Evolutionary conservation across 2,329 filamentous ascomycete genomes (phyloP).

Genomic region (Neoascochyta sp.): DNA sequence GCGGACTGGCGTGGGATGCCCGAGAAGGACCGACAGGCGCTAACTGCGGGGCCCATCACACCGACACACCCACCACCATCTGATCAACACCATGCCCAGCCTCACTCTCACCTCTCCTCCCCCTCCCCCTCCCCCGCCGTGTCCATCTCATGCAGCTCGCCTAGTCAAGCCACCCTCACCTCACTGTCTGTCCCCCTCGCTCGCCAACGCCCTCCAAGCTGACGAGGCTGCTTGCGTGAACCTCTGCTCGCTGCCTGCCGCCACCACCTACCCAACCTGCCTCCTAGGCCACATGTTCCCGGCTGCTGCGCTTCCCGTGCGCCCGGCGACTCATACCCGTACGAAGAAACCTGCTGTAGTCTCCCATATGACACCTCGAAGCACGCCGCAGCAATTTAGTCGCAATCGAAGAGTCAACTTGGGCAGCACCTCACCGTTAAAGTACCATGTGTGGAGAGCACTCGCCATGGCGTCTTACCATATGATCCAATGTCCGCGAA

Average conservation of each 20-base stretch:
- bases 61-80: constrained; percentile 13
- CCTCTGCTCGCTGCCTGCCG: too few species aligned
- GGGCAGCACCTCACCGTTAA: constrained; percentile 3
- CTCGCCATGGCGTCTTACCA: constrained; percentile 3
- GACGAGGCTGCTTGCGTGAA: constrained; percentile 27
- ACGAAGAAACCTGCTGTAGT: constrained; percentile 3
- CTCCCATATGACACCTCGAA: constrained; percentile 4
- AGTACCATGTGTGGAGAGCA: constrained; percentile 3
- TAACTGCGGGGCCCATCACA: constrained; percentile 20
- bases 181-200: constrained; percentile 9
- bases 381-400: constrained; percentile 4
- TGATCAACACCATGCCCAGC: constrained; percentile 18
- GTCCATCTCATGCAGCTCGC: constrained; percentile 16
- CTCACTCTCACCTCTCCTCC: constrained; percentile 21
- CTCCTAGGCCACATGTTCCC: constrained; percentile 1
- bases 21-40: constrained; percentile 11
- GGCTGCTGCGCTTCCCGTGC: background rate
- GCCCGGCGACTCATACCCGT: constrained; percentile 4
- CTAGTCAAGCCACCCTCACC: constrained; percentile 14
- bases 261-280: constrained; percentile 3
- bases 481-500: constrained; percentile 8
- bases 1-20: constrained; percentile 4
- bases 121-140: constrained; percentile 11
- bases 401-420: constrained; percentile 2
- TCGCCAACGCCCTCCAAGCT: constrained; percentile 11